Base-by-base conservation (phyloP, 345 rosid species). In the Bretschneidera sinensis region DNA sequence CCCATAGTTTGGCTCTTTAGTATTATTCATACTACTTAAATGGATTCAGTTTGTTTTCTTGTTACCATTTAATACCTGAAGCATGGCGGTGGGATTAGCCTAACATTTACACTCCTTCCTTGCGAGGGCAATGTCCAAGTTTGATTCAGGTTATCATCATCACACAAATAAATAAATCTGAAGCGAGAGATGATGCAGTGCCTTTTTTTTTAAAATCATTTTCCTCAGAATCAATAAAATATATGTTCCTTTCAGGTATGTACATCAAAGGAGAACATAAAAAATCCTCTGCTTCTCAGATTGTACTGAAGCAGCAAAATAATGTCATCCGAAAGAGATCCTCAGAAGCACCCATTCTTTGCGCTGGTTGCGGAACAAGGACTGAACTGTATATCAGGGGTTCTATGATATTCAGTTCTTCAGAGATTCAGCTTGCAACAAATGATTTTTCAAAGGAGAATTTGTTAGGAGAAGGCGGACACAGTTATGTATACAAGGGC, bases 391-490 rank as follows among this genome's bases (percentile, higher is more conserved):
- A 74, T 54, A 28, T 82, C 47, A 72, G 72, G 59, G 84, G 80
- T 54, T 47, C 84, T 2, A 74, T 71, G 83, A 43, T 54, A 54
- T 86, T 86, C 75, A 57, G 66, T 13, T 78, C 70, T 55, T 19
- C 24, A 34, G 89, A 86, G 55, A 58, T 83, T 19, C 75, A 76
- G 50, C 55, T 55, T 51, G 87, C 89, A 48, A 86, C 89, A 18
- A 51, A 68, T 9, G 78, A 78, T 43, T 86, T 86, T 62, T 77
- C 83, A 22, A 33, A 28, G 9, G 64, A 70, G 24, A 79, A 76
- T 22, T 74, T 83, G 60, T 64, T 86, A 54, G 85, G 80, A 15
- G 84, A 80, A 45, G 87, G 89, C 17, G 87, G 87, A 28, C 76
- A 54, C 56, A 87, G 87, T 33, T 72, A 73, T 11, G 89, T 83